Conservation (phyloP, 495 filamentous ascomycete species). For the Neohortaea acidophila region DNA sequence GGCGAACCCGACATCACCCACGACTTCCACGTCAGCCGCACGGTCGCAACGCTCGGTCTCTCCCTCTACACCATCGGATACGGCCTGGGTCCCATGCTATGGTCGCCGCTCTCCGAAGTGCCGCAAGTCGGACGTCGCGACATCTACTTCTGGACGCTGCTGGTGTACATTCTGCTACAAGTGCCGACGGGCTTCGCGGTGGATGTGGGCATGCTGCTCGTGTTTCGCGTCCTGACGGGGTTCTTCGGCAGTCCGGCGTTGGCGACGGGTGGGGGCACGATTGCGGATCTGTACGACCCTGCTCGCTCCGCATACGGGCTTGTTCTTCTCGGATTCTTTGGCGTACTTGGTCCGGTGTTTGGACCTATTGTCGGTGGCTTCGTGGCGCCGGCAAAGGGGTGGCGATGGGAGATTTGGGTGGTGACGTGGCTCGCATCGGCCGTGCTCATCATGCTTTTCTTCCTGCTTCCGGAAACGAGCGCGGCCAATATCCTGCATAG, state of each 20-base stretch:
- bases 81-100: constrained; percentile 7
- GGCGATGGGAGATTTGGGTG: constrained; percentile 37
- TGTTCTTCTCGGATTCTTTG: constrained; percentile 23
- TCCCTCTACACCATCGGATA: constrained; percentile 11
- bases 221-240: constrained; percentile 24
- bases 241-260: constrained; percentile 26
- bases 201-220: constrained; percentile 18
- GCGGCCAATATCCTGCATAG: constrained; percentile 24
- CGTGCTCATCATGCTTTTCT: constrained; percentile 11
- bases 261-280: constrained; percentile 26
- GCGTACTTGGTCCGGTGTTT: constrained; percentile 30
- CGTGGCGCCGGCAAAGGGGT: constrained; percentile 23
- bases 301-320: constrained; percentile 21
- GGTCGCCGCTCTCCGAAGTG: constrained; percentile 19
- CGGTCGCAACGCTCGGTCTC: constrained; percentile 13
- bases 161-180: constrained; percentile 24
- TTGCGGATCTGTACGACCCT: constrained; percentile 20
- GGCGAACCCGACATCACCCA: constrained; percentile 3
- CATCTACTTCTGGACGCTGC: constrained; percentile 31
- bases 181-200: constrained; percentile 20
- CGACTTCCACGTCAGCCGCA: constrained; percentile 11
- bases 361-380: constrained; percentile 33
- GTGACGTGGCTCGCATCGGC: constrained; percentile 13
- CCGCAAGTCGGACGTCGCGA: constrained; percentile 15
- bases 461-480: constrained; percentile 18